Evolutionary conservation across 257 asterid genomes (phyloP).

Genomic region (Salvia miltiorrhiza): DNA sequence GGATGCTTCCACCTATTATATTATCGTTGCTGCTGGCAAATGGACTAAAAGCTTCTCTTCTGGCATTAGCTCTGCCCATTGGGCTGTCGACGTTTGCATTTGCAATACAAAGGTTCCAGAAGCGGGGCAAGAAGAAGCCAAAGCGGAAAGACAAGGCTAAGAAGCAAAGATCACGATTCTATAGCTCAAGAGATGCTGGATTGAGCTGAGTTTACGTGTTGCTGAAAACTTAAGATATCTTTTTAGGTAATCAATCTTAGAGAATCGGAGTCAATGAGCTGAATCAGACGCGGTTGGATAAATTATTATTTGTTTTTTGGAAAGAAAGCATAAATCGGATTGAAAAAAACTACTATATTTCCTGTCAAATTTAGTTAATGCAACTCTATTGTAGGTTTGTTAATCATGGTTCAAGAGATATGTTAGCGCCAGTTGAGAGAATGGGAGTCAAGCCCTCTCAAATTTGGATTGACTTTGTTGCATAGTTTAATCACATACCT

Average conservation of each 20-base stretch:
- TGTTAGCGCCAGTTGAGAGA: background rate
- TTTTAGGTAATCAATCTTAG: background rate
- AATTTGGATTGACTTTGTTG: conserved; percentile 10
- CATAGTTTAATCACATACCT: no score
- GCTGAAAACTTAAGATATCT: conserved; percentile 1
- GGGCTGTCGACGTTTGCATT: conserved; percentile 68
- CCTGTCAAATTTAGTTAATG: background rate
- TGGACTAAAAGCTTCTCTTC: conserved; percentile 78
- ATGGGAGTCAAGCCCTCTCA: background rate
- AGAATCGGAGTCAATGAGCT: background rate
- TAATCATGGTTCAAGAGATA: background rate
- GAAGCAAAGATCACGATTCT: conserved; percentile 32
- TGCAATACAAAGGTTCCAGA: conserved; percentile 43
- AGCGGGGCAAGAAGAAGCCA: conserved; percentile 28
- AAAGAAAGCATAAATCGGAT: background rate
- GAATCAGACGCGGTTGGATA: background rate
- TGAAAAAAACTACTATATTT: conserved; percentile 1
- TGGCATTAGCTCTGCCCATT: conserved; percentile 65
- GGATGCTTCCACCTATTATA: conserved; percentile 56
- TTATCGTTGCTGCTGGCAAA: conserved; percentile 45
- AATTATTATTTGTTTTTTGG: background rate
- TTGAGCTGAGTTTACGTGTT: conserved; percentile 22
- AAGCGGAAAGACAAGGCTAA: conserved; percentile 24
- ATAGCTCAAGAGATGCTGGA: conserved; percentile 31
- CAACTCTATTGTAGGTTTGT: background rate